phyloP scores from a whole-genome alignment of 2,329 filamentous ascomycete genomes.

The Emergomyces africanus region DNA sequence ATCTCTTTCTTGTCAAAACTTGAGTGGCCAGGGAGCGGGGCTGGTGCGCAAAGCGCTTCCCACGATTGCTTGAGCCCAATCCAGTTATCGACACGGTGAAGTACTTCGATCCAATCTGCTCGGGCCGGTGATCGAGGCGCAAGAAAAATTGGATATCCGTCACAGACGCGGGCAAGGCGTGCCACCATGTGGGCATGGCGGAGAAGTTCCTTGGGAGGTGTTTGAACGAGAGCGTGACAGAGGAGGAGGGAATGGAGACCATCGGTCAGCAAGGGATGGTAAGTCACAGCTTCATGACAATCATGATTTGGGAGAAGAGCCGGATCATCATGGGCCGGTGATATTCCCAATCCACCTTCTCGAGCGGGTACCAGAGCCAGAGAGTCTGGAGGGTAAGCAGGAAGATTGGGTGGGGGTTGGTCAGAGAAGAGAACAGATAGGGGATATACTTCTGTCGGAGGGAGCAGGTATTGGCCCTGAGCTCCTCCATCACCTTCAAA shows the following conservation, averaged over 20 bases:
- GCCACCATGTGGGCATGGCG: slow-evolving; percentile 75
- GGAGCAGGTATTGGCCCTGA: slow-evolving; percentile 32
- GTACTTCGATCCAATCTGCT: slow-evolving; percentile 67
- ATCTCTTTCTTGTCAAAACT: slow-evolving; percentile 25
- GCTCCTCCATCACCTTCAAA: slow-evolving; percentile 8
- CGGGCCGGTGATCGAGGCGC: slow-evolving; percentile 57
- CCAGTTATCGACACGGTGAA: slow-evolving; percentile 57
- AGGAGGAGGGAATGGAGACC: slow-evolving; percentile 67
- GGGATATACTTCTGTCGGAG: slow-evolving; percentile 39
- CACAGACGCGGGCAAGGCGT: slow-evolving; percentile 57
- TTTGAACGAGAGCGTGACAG: slow-evolving; percentile 67
- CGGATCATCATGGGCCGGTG: slow-evolving; percentile 15
- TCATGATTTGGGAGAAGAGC: slow-evolving; percentile 29
- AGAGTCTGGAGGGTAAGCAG: slow-evolving; percentile 47
- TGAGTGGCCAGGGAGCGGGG: slow-evolving; percentile 37
- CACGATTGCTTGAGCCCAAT: slow-evolving; percentile 51
- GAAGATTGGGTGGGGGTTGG: slow-evolving; percentile 52
- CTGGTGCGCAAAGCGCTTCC: slow-evolving; percentile 57
- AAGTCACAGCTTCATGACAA: slow-evolving; percentile 56
- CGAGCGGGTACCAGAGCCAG: slow-evolving; percentile 20
- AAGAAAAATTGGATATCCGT: slow-evolving; percentile 72
- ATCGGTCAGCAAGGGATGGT: slow-evolving; percentile 68
- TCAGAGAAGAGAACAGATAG: slow-evolving; percentile 58
- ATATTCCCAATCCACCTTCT: slow-evolving; percentile 16
- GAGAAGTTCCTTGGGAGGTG: slow-evolving; percentile 60